These are phyloP conservation scores for Quercus bicolor DNA, from an alignment of 306 rosid species.

Conservation along the genomic window DNA sequence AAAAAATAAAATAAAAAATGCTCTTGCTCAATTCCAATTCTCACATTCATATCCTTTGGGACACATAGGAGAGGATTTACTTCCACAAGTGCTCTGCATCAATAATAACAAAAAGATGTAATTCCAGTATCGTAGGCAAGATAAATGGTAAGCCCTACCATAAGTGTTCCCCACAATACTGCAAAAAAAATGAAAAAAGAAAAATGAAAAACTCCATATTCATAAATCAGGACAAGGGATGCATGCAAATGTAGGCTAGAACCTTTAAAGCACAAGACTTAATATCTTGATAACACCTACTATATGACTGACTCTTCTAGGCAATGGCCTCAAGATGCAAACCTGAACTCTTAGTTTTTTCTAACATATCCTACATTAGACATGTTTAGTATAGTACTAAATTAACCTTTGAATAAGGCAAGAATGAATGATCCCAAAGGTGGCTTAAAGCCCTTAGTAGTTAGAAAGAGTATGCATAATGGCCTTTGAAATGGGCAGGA, in stretches of 20 bases:
- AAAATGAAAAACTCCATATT: neutral
- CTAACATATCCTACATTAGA: neutral
- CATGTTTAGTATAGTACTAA: neutral
- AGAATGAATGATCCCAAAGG: too few species aligned
- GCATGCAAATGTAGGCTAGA: neutral
- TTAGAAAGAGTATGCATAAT: too few species aligned
- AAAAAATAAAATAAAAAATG: neutral
- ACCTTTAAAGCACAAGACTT: neutral
- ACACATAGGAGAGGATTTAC: constrained; percentile 83
- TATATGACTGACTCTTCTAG: neutral
- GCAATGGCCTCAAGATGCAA: neutral
- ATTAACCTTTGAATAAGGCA: too few species aligned
- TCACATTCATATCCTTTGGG: constrained; percentile 44
- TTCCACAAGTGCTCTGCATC: constrained; percentile 74
- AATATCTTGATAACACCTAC: neutral
- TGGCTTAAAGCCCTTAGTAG: too few species aligned
- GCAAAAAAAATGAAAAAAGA: neutral
- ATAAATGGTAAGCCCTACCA: neutral
- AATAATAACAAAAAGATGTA: constrained; percentile 15
- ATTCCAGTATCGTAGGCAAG: neutral
- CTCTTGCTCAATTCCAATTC: constrained; percentile 26
- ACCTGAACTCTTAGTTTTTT: neutral
- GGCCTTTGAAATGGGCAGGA: too few species aligned
- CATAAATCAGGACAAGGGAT: neutral
- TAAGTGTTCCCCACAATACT: neutral